A percentile compares a stretch with the other conserved stretches of the same genome.
phyloP scores from a whole-genome alignment of 2,329 filamentous ascomycete species.

The Hypoxylon sp. region DNA sequence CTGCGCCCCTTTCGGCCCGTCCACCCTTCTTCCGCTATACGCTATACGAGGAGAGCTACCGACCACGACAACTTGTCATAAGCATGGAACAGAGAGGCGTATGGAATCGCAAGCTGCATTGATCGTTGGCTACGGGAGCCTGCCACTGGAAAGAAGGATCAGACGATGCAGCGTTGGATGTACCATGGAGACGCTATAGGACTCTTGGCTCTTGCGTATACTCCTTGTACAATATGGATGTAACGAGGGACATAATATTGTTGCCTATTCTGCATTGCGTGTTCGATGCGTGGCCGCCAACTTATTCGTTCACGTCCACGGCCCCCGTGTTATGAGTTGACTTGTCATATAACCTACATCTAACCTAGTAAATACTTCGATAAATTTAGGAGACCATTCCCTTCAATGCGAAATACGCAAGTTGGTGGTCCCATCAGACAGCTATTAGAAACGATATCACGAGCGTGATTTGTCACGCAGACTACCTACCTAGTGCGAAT shows the following conservation, averaged over 20 bases:
- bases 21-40: background rate
- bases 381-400: slow-evolving; percentile 13
- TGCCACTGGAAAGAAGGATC: slow-evolving; percentile 2
- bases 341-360: background rate
- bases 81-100: slow-evolving; percentile 1
- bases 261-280: slow-evolving; percentile 36
- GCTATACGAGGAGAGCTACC: slow-evolving; percentile 18
- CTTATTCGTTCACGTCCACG: slow-evolving; percentile 13
- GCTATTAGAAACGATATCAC: slow-evolving; percentile 23
- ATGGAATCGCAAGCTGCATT: slow-evolving; percentile 5
- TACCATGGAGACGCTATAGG: slow-evolving; percentile 8
- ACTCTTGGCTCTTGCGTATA: slow-evolving; percentile 32
- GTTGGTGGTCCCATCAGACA: slow-evolving; percentile 15
- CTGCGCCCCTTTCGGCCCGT: slow-evolving; percentile 28
- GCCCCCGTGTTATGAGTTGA: background rate
- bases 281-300: slow-evolving; percentile 23
- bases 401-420: slow-evolving; percentile 13
- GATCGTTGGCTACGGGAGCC: slow-evolving; percentile 23
- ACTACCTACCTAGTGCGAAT: background rate
- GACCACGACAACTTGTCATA: slow-evolving; percentile 4
- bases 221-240: slow-evolving; percentile 11
- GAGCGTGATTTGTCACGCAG: slow-evolving; percentile 35
- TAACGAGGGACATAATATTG: slow-evolving; percentile 18
- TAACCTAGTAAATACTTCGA: background rate
- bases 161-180: slow-evolving; percentile 22